Evolutionary conservation across 805 yeast species (phyloP).

Genomic region (Sugiyamaella chiloensis): DNA sequence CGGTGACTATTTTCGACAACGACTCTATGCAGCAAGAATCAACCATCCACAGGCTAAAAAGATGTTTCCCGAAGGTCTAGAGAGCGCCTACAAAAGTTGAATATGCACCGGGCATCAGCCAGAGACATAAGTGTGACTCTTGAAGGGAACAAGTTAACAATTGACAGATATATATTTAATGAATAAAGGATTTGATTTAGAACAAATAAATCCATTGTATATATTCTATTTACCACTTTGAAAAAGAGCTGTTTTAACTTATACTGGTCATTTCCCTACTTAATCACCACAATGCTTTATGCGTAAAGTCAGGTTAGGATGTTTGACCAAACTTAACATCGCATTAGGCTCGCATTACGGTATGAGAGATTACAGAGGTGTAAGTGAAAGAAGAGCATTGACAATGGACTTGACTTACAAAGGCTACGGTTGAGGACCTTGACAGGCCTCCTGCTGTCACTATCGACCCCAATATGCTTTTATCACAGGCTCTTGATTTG

Average conservation of each 20-base stretch:
- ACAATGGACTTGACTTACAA: conserved; percentile 14
- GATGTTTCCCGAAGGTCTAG: conserved; percentile 4
- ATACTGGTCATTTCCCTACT: too few species aligned
- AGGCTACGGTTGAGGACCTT: conserved; percentile 58
- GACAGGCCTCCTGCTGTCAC: conserved; percentile 57
- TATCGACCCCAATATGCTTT: conserved; percentile 46
- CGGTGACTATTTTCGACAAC: background rate
- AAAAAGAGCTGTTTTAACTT: too few species aligned
- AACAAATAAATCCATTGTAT: too few species aligned
- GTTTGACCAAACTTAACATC: background rate
- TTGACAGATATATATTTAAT: too few species aligned
- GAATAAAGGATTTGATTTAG: too few species aligned
- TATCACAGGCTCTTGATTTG: conserved; percentile 50
- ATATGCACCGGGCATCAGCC: too few species aligned
- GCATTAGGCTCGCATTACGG: background rate
- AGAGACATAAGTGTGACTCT: too few species aligned
- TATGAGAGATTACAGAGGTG: conserved; percentile 27
- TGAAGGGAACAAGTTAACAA: too few species aligned
- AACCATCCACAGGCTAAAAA: conserved; percentile 2
- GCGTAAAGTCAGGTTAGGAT: conserved; percentile 3
- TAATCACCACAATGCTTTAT: too few species aligned
- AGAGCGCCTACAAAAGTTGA: conserved; percentile 1
- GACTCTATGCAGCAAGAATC: background rate
- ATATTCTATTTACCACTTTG: too few species aligned
- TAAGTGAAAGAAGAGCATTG: conserved; percentile 19